phyloP scores from a whole-genome alignment of 2,329 filamentous ascomycete genomes.

The Fusarium sp. region DNA sequence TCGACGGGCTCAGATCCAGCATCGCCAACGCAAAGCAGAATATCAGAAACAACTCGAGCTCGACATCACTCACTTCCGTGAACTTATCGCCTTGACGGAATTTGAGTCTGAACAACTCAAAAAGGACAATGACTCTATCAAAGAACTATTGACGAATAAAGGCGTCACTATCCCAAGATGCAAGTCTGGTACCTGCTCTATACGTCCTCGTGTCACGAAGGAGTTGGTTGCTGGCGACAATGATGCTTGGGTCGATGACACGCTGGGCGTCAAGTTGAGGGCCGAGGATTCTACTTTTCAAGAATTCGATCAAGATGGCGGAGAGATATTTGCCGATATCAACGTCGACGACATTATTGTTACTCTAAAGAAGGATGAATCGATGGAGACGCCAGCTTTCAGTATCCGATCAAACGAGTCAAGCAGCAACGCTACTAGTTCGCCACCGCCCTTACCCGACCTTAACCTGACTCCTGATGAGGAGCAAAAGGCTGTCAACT shows the following conservation, averaged over 20 bases:
- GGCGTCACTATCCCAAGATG: constrained; percentile 35
- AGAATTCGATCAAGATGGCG: constrained; percentile 8
- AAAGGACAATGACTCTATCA: constrained; percentile 57
- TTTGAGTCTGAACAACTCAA: constrained; percentile 50
- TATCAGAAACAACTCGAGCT: constrained; percentile 64
- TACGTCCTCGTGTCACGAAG: background rate
- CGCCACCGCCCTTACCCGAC: constrained; percentile 29
- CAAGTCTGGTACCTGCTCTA: constrained; percentile 8
- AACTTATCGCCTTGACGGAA: constrained; percentile 56
- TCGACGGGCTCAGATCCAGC: constrained; percentile 62
- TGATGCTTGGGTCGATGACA: constrained; percentile 33
- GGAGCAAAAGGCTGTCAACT: constrained; percentile 60
- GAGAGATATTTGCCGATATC: constrained; percentile 47
- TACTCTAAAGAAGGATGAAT: constrained; percentile 53
- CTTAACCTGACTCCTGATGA: constrained; percentile 49
- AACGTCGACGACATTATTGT: constrained; percentile 52
- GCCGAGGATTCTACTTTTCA: background rate
- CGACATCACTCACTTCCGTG: constrained; percentile 58
- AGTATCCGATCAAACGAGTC: constrained; percentile 49
- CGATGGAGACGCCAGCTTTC: constrained; percentile 55
- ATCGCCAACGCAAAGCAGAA: constrained; percentile 65
- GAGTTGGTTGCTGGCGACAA: background rate
- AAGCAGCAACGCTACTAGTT: constrained; percentile 29
- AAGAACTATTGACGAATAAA: constrained; percentile 43
- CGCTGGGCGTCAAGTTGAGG: constrained; percentile 7